Conservation (phyloP, 2,329 filamentous ascomycete species). For the Colletotrichum siamense region DNA sequence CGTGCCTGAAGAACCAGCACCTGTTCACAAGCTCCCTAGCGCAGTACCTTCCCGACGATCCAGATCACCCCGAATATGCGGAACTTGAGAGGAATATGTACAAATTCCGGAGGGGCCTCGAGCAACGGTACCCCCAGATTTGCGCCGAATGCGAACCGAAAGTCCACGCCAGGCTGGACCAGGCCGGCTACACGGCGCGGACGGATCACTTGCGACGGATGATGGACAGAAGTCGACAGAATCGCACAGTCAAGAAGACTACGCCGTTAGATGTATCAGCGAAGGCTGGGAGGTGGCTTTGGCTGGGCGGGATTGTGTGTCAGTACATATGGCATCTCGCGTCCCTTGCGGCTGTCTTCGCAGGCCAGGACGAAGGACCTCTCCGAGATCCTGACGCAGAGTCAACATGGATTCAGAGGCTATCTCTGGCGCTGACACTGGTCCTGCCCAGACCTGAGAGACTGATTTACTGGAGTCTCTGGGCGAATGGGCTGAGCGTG, state of each 20-base stretch:
- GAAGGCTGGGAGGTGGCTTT: constrained; percentile 47
- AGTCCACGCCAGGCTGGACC: constrained; percentile 72
- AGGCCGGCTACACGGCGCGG: constrained; percentile 80
- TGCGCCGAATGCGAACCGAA: constrained; percentile 80
- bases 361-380: background rate
- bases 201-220: constrained; percentile 80
- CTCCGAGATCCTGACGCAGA: constrained; percentile 19
- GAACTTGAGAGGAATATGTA: constrained; percentile 73
- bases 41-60: constrained; percentile 75
- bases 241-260: constrained; percentile 43
- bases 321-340: constrained; percentile 59
- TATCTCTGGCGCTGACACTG: constrained; percentile 29
- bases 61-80: constrained; percentile 70
- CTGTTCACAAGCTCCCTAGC: constrained; percentile 78
- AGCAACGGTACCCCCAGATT: constrained; percentile 86
- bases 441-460: constrained; percentile 39
- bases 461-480: constrained; percentile 53
- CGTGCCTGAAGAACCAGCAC: constrained; percentile 88
- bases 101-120: constrained; percentile 73
- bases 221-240: constrained; percentile 68
- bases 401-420: background rate
- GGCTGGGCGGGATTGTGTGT: constrained; percentile 51
- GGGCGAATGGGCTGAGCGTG: constrained; percentile 54
- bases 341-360: constrained; percentile 24
- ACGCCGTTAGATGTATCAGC: constrained; percentile 50